Percentiles rank a stretch among this genome's conserved stretches.
These are phyloP conservation scores for Cyclanthera cordifolia DNA, from an alignment of 306 rosid species.

Conservation along the genomic window DNA sequence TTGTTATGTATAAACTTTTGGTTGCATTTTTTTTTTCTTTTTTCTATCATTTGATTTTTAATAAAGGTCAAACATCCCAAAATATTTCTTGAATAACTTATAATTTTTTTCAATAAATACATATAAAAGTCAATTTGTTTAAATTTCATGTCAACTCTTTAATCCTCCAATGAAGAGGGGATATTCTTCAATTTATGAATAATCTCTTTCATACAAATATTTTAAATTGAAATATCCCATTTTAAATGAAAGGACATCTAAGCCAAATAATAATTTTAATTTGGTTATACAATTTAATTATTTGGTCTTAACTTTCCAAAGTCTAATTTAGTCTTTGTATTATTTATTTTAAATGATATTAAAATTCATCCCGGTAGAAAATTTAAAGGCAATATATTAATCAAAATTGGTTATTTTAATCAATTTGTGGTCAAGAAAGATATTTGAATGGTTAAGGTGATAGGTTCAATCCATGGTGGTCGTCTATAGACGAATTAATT, in stretches of 20 bases:
- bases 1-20: background rate
- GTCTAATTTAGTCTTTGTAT: too few relatives aligned
- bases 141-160: slow-evolving; percentile 5
- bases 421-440: too few relatives aligned
- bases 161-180: background rate
- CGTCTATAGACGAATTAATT: too few relatives aligned
- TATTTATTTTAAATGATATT: too few relatives aligned
- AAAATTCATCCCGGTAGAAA: too few relatives aligned
- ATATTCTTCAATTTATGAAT: background rate
- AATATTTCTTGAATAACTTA: background rate
- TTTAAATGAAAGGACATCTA: background rate
- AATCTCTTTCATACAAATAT: background rate
- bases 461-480: too few relatives aligned
- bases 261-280: background rate
- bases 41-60: background rate
- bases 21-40: background rate
- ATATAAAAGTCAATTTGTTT: background rate
- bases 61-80: background rate
- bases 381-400: too few relatives aligned
- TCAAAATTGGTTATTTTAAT: too few relatives aligned
- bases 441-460: too few relatives aligned
- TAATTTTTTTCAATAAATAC: background rate
- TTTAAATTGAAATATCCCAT: background rate
- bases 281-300: too few relatives aligned
- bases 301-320: too few relatives aligned